These are phyloP conservation scores for Whalleya microplaca DNA, from an alignment of 2,329 filamentous ascomycete species.

Conservation along the genomic window DNA sequence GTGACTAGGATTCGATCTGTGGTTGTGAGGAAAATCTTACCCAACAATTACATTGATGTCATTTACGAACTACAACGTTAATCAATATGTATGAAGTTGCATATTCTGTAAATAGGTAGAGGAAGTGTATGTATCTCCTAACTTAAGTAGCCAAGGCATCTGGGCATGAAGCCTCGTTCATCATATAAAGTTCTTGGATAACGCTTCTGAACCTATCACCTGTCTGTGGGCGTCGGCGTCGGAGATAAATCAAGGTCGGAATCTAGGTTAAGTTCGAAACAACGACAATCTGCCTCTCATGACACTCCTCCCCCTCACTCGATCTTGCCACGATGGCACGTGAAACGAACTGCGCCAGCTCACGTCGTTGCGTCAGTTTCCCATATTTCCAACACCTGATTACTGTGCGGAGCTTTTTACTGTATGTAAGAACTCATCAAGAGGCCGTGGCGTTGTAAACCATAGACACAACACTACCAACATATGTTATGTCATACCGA, in stretches of 20 bases:
- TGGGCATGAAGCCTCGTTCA: no score
- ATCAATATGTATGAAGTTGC: no score
- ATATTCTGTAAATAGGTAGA: no score
- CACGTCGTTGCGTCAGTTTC: neutral
- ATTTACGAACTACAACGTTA: no score
- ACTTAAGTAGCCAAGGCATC: no score
- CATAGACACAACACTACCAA: neutral
- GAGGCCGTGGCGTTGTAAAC: no score
- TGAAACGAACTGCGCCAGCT: neutral
- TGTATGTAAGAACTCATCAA: neutral
- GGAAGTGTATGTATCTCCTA: no score
- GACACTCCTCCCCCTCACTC: neutral
- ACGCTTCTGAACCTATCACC: no score
- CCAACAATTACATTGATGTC: no score
- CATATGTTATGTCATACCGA: neutral
- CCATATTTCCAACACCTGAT: neutral
- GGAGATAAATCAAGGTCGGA: neutral
- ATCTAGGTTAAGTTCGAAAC: neutral
- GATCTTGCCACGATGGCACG: neutral
- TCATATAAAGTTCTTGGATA: no score
- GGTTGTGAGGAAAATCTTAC: no score
- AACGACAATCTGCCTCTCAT: neutral
- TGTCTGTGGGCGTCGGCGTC: neutral
- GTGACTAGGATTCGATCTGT: no score
- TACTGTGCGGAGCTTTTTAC: neutral